Evolutionary conservation across 306 rosid species (phyloP), one percentile per base, ranked within the genome.

Genomic region (Benincasa hispida): DNA sequence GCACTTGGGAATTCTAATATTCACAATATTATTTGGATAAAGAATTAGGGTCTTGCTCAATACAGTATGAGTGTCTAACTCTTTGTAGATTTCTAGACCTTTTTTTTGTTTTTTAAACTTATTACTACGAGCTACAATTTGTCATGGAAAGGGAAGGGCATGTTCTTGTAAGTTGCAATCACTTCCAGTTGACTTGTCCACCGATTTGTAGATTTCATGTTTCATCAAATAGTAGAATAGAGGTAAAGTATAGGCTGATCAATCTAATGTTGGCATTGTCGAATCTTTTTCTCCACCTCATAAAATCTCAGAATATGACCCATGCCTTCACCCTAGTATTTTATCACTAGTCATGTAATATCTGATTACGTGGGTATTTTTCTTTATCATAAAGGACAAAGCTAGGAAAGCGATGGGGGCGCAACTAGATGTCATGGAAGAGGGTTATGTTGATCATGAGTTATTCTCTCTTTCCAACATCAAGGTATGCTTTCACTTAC

Each of bases 401-500:
- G 87, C 81, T 5, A 90, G 96, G 24, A 92, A 92, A 82, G 93
- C 98, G 68, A 87, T 90, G 17, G 97, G 98, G 78, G 87, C 80
- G 91, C 96, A 94, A 83, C 85, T 83, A 74, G 97, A 94, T 82
- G 99, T 88, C 66, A 27, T 85, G 63, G 95, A 90, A 67, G 99
- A 92, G 66, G 87, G 90, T 73, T 92, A 90, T 74, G 75, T 80
- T 61, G 99, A 94, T 78, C 80, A 80, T 32, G 94, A 90, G 77
- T 68, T 94, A 79, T 94, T 94, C 85, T 88, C 97, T 28, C 96
- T 94, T 82, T 65, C 97, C 75, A 69, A 94, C 75, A 94, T 94
- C 51, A 94, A 94, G 99, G 99, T 93, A 82, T 87, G 70, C 53
- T 60, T 42, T 83, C 48, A 42, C 58, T 61, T 25, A 5, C 18